Evolutionary conservation across 805 yeast species (phyloP), one percentile per base, ranked within the genome.

Genomic region (Saturnispora saitoi): DNA sequence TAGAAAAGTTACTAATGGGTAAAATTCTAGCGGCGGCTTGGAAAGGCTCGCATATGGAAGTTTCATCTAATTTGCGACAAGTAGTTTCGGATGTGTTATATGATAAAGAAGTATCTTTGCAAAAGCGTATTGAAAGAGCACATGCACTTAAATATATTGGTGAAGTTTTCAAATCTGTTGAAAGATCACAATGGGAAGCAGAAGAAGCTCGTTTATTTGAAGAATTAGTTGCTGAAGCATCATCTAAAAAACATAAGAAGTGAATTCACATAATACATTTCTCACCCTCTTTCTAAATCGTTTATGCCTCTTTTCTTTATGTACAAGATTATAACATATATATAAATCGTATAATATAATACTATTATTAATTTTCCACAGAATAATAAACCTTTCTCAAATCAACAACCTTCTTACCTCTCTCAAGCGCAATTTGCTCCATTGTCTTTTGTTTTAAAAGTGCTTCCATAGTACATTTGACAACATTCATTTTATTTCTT

Each of bases 321-420:
- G 30, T 40, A 40, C 43, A 40, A 28, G 43, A 40, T 28, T 28
- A 24, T 40, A 30, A 40, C 43, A 15, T 22, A 39, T 22, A 39
- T 26, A 28, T 19, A 28, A 40, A 40, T 17, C 43, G 14, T 26
- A 28, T 40, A 28, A 19, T 40, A 28, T 32, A 43, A 15, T 42
- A 30, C 32, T 30, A 26, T 22, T 42, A 22, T 22, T 42, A 32
- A 17, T 34, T 29, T 15, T 60, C 58, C 36, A 58, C 58, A 48
- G 67, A 58, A 66, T 88, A 89, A 71, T 91, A 93, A 38, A 87
- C 81, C 70, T 85, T 86, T 67, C 95, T 83, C 62, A 93, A 82
- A 67, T 93, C 98, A 34, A 88, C 89, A 61, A 91, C 77, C 75
- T 88, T 88, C 77, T 91, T 91, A 53, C 99, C 99, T 70, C 99